Conservation (phyloP, 371 early-diverging fungal genomes). For the Mortierella sp. region DNA sequence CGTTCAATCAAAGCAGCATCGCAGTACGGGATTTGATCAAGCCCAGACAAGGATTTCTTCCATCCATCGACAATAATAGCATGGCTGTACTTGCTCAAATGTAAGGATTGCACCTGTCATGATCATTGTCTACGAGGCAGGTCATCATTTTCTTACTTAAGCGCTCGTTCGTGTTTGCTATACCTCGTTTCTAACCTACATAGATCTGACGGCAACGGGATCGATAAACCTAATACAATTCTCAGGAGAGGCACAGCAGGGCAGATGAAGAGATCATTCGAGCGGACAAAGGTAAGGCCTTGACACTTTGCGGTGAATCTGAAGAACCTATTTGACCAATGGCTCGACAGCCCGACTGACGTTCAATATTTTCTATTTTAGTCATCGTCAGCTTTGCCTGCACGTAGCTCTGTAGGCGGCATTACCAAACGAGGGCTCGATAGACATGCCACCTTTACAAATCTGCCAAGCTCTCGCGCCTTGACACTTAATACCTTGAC, state of each 20-base stretch:
- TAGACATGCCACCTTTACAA: constrained; percentile 15
- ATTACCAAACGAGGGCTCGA: constrained; percentile 30
- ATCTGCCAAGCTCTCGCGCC: constrained; percentile 3
- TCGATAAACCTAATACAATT: constrained; percentile 33
- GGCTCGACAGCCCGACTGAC: background rate
- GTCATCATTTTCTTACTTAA: background rate
- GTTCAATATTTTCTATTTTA: background rate
- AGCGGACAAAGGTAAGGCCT: constrained; percentile 25
- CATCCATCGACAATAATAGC: constrained; percentile 3
- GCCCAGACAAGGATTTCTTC: constrained; percentile 11
- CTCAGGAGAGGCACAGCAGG: constrained; percentile 31
- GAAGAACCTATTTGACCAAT: background rate
- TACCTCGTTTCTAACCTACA: no score
- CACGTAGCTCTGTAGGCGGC: constrained; percentile 29
- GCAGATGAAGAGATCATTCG: constrained; percentile 16
- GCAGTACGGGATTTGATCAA: background rate
- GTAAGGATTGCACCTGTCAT: background rate
- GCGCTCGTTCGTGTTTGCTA: background rate
- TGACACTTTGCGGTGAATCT: background rate
- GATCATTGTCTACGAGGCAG: background rate
- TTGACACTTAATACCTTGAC: background rate
- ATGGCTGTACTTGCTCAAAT: constrained; percentile 3
- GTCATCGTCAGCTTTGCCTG: constrained; percentile 39
- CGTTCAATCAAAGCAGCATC: constrained; percentile 5
- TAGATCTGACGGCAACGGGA: constrained; percentile 14